Evolutionary conservation across 2,329 filamentous ascomycete genomes (phyloP), one percentile per base, ranked within the genome.

Genomic region (Sporothrix luriei): DNA sequence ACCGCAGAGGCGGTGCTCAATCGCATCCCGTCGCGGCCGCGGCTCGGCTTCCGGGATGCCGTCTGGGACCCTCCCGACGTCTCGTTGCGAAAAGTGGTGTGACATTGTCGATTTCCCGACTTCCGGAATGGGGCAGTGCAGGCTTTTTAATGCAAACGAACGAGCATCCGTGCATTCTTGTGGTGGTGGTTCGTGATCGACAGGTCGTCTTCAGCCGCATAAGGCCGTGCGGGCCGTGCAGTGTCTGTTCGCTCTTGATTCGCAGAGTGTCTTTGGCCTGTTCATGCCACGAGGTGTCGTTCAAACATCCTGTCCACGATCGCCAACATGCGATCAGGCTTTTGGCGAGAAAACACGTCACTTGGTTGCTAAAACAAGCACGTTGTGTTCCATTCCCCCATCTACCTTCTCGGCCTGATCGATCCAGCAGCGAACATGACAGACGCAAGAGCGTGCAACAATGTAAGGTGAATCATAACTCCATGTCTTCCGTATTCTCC

Each of bases 21-120:
- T 21, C 11, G 14, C 16, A 57, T 74, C 33, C 74, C 75, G 1
- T 75, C 75, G 5, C 76, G 77, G 66, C 75, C 73, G 19, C 76
- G 77, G 67, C 69, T 74, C 29, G 75, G 74, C 16, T 72, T 79
- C 66, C 77, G 77, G 43, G 79, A 80, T 38, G 74, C 80, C 24
- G 76, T 81, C 4, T 80, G 79, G 79, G 79, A 81, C 70, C 78
- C 80, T 19, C 79, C 78, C 1, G 77, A 77, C 24, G 38, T 69
- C 16, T 51, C 51, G 2, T 54, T 74, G 26, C 74, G 71, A 19
- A 48, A 24, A 3, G 43, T 73, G 76, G 76, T 79, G 73, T 77
- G 67, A 51, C 5, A 5, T 33, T 33, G 5, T 33, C 1, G 7
- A 33, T 33, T 33, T 33, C 5, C 33, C 33, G 33, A 33, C 7